Evolutionary conservation across 78 protist species (phyloP).

Genomic region (Creolimax fragrantissima): DNA sequence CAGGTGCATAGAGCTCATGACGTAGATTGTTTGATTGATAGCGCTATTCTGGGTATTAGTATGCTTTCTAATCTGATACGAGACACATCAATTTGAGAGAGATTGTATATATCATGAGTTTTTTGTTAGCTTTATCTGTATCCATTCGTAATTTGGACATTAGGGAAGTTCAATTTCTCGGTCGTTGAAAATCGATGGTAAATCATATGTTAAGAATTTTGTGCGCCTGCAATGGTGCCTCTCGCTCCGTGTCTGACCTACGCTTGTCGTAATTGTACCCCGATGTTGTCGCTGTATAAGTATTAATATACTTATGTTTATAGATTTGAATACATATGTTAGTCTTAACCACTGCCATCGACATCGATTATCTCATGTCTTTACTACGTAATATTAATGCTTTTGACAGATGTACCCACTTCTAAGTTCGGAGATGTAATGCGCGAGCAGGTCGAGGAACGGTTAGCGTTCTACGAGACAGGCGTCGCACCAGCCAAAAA

Average conservation of each 20-base stretch:
- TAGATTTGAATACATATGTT: too few relatives aligned
- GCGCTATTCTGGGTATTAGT: not conserved
- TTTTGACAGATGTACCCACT: constrained; percentile 49
- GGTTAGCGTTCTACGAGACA: constrained; percentile 31
- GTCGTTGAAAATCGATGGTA: not conserved
- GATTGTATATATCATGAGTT: not conserved
- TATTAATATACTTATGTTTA: too few relatives aligned
- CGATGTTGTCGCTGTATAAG: too few relatives aligned
- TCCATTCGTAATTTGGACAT: not conserved
- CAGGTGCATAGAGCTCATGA: not conserved
- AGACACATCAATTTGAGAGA: too few relatives aligned
- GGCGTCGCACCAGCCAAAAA: constrained; percentile 36
- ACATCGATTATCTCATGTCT: too few relatives aligned
- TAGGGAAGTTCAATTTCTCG: not conserved
- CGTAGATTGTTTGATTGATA: not conserved
- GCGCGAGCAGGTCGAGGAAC: constrained; percentile 54
- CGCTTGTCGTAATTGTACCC: too few relatives aligned
- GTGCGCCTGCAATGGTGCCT: too few relatives aligned
- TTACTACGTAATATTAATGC: too few relatives aligned
- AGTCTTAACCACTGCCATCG: too few relatives aligned
- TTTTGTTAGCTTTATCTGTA: not conserved
- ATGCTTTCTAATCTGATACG: too few relatives aligned
- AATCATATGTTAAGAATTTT: too few relatives aligned
- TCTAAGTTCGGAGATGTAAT: constrained; percentile 77
- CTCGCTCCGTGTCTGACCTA: too few relatives aligned